Percentiles rank a stretch among this genome's conserved stretches.
phyloP scores from a whole-genome alignment of 2,329 filamentous ascomycete genomes.

The Fusarium sp. region DNA sequence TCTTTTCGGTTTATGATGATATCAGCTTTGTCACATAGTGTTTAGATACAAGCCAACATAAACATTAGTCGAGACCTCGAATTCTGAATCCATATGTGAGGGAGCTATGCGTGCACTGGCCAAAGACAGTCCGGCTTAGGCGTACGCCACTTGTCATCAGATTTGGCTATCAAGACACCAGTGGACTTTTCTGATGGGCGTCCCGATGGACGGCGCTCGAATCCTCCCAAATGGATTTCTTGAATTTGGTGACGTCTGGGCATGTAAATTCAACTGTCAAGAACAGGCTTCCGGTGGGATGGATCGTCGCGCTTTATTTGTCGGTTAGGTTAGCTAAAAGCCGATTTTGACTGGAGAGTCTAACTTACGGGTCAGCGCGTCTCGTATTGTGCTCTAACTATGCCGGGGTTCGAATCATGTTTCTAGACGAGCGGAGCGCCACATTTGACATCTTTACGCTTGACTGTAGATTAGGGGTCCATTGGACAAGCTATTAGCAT shows the following conservation, averaged over 20 bases:
- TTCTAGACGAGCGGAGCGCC: neutral
- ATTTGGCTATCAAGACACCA: neutral
- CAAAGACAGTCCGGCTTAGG: no score
- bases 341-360: neutral
- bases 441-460: neutral
- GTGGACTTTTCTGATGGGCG: neutral
- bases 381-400: neutral
- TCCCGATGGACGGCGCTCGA: no score
- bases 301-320: neutral
- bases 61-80: neutral
- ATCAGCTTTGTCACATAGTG: neutral
- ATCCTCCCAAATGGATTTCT: neutral
- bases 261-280: neutral
- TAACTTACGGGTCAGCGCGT: neutral
- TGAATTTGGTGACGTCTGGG: neutral
- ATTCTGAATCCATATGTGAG: neutral
- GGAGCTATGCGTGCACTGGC: neutral
- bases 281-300: neutral
- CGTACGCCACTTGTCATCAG: neutral
- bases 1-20: accelerated
- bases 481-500: no score
- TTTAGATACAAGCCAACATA: neutral
- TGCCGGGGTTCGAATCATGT: neutral
- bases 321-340: neutral
- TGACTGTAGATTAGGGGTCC: no score